These are phyloP conservation scores for Colletotrichum melonis DNA, from an alignment of 2,329 filamentous ascomycete genomes.

Conservation along the genomic window DNA sequence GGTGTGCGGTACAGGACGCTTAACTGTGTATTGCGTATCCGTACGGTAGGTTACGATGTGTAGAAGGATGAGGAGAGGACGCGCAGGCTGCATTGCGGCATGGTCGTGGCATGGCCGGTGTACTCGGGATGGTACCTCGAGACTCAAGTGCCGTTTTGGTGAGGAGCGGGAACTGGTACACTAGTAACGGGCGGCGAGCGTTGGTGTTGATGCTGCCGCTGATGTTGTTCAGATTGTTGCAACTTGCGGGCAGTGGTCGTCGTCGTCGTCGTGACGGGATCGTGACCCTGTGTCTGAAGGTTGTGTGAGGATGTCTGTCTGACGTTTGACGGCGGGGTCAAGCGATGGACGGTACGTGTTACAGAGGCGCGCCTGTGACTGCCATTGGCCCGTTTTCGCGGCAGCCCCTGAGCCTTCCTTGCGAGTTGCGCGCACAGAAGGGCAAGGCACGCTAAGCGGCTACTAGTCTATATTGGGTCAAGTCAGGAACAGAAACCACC, in stretches of 20 bases:
- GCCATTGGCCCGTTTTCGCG: conserved; percentile 42
- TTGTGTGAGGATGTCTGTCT: conserved; percentile 38
- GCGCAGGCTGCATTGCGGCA: no score
- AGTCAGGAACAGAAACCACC: conserved; percentile 23
- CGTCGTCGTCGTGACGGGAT: background rate
- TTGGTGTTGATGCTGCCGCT: background rate
- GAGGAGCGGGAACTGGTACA: no score
- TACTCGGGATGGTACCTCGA: no score
- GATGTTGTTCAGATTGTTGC: background rate
- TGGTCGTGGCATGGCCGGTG: background rate
- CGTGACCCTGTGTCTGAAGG: conserved; percentile 32
- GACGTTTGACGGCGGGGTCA: conserved; percentile 54
- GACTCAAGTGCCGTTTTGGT: no score
- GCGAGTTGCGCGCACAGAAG: background rate
- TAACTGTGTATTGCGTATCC: no score
- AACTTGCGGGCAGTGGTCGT: background rate
- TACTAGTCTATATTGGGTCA: conserved; percentile 6
- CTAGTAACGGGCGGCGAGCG: no score
- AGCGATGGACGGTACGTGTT: conserved; percentile 52
- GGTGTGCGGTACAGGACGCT: background rate
- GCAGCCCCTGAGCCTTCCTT: conserved; percentile 26
- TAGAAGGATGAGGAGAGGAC: background rate
- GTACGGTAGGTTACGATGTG: background rate
- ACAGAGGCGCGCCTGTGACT: conserved; percentile 49
- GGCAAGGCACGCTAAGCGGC: background rate